Evolutionary conservation across 495 filamentous ascomycete species (phyloP).

Genomic region (Penicillium salamii): DNA sequence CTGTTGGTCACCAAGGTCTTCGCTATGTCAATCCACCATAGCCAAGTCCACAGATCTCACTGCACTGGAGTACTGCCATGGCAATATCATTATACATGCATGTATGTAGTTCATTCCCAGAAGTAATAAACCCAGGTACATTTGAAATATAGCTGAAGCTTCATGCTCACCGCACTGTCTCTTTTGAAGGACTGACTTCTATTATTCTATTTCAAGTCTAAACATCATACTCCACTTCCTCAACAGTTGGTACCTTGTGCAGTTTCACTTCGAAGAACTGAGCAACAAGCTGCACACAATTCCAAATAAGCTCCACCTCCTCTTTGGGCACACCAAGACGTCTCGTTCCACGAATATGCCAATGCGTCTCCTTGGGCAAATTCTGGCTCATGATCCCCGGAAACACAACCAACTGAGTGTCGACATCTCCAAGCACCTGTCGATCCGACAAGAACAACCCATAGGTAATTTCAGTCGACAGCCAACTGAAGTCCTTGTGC

Average conservation of each 20-base stretch:
- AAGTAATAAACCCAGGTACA: too few species aligned
- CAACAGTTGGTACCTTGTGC: conserved; percentile 49
- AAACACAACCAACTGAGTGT: conserved; percentile 55
- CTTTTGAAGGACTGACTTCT: too few species aligned
- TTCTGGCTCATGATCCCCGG: conserved; percentile 60
- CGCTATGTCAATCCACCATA: too few species aligned
- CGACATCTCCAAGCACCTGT: conserved; percentile 47
- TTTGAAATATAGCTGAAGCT: too few species aligned
- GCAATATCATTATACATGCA: too few species aligned
- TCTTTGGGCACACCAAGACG: conserved; percentile 49
- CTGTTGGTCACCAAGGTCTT: too few species aligned
- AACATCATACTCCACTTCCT: conserved; percentile 43
- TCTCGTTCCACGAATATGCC: conserved; percentile 56
- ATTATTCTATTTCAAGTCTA: conserved; percentile 1
- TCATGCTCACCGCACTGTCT: too few species aligned
- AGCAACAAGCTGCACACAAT: conserved; percentile 38
- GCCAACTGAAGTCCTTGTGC: conserved; percentile 49
- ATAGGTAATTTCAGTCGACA: conserved; percentile 50
- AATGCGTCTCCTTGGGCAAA: conserved; percentile 48
- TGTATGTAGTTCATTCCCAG: too few species aligned
- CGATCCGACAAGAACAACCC: conserved; percentile 57
- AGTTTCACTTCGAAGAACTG: conserved; percentile 33
- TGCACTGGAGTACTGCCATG: too few species aligned
- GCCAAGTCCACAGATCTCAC: too few species aligned
- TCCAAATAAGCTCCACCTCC: conserved; percentile 47